Conservation (phyloP, 805 yeast species). For the Yueomyces sp. region DNA sequence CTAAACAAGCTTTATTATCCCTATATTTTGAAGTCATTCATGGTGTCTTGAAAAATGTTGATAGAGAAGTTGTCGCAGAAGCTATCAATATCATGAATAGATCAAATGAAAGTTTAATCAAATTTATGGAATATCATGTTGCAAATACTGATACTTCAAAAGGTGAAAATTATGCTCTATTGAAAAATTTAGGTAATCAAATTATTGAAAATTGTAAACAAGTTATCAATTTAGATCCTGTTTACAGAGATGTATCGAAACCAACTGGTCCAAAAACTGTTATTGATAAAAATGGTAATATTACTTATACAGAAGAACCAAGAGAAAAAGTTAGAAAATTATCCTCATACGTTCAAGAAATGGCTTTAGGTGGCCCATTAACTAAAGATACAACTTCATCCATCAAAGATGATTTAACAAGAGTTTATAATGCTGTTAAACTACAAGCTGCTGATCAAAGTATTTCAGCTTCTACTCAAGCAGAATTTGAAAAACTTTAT, state of each 20-base stretch:
- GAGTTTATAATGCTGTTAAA: constrained; percentile 69
- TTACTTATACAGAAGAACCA: constrained; percentile 70
- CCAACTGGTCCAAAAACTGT: constrained; percentile 93
- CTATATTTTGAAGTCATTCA: constrained; percentile 94
- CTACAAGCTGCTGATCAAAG: constrained; percentile 42
- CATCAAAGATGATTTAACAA: constrained; percentile 75
- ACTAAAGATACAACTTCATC: constrained; percentile 57
- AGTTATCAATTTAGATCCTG: constrained; percentile 69
- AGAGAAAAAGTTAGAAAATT: constrained; percentile 87
- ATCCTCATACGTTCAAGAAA: constrained; percentile 88
- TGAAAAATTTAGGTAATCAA: constrained; percentile 81
- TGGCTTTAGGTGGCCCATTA: constrained; percentile 89
- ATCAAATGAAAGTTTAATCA: constrained; percentile 83
- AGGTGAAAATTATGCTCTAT: constrained; percentile 88
- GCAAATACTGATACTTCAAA: constrained; percentile 52
- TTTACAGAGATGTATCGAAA: constrained; percentile 84
- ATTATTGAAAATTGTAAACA: constrained; percentile 91
- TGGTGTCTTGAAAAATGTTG: constrained; percentile 81
- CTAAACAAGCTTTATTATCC: constrained; percentile 88
- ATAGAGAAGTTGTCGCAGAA: constrained; percentile 90
- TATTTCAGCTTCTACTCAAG: constrained; percentile 45
- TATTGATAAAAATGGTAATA: constrained; percentile 78
- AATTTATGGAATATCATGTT: constrained; percentile 84
- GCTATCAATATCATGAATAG: constrained; percentile 97
- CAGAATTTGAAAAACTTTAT: constrained; percentile 60